Base-by-base conservation (phyloP, 176 grass and related monocot genomes). In the Ensete ventricosum region DNA sequence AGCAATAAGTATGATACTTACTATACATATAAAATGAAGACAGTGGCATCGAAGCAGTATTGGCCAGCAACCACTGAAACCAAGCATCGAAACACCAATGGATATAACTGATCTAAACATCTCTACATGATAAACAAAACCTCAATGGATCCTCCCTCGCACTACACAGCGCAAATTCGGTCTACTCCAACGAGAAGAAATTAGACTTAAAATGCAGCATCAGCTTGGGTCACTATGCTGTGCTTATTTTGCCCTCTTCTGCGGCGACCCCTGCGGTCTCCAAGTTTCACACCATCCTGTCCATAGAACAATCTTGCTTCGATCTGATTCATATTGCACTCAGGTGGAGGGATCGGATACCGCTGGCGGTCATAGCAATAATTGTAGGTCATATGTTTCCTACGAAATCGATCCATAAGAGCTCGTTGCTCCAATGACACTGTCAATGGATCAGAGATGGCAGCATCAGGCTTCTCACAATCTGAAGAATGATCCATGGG, bases 361-460 rank as follows among this genome's bases (percentile, higher is more conserved):
- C 92, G 81, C 3, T 62, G 64, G 1, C 73, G 55, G 72, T 96
- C 92, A 20, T 92, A 83, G 84, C 92, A 96, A 81, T 96, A 96
- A 12, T 87, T 92, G 82, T 96, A 96, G 6, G 89, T 90, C 73
- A 88, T 90, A 69, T 96, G 89, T 23, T 76, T 78, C 53, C 73
- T 88, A 43, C 89, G 68, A 68, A 96, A 83, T 10, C 72, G 78
- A 19, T 59, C 81, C 87, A 96, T 96, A 53, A 53, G 73, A 7
- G 26, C 54, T 11, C 43, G 80, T 53, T 88, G 86, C 81, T 78
- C 79, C 1, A 7, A 17, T 23, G 87, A 80, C 22, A 73, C 16
- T 17, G 80, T 71, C 14, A 83, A 24, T 0, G 64, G 9, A 54
- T 72, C 80, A 49, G 68, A 68, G n/a, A 25, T n/a, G 16, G 29